A percentile compares a stretch with the other conserved stretches of the same genome.
Conservation (phyloP, 2,329 filamentous ascomycete species). For the Trichoderma polysporum region DNA sequence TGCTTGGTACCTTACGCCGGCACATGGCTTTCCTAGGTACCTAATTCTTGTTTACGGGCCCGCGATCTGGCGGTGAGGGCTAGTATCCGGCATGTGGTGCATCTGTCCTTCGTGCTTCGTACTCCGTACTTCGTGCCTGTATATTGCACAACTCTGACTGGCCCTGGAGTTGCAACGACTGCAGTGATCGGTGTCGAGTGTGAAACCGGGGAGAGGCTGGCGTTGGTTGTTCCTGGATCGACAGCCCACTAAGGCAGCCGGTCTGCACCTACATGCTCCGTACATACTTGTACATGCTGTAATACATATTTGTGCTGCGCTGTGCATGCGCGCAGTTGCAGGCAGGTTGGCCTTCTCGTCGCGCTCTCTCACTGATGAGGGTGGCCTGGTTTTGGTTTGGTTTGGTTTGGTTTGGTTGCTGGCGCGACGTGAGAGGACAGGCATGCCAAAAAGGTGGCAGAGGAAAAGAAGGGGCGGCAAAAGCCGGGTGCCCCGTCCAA, state of each 20-base stretch:
- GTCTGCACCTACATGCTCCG: neutral
- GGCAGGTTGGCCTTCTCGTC: neutral
- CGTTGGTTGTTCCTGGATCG: constrained; percentile 7
- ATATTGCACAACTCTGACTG: neutral
- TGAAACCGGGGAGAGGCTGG: neutral
- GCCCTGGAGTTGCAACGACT: neutral
- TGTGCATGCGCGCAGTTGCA: neutral
- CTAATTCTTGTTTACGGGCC: neutral
- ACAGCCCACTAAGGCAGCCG: neutral
- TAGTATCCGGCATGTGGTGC: neutral
- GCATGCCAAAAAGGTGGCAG: neutral
- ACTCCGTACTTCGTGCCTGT: neutral
- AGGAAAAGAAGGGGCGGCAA: neutral
- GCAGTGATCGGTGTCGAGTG: neutral
- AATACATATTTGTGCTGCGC: neutral
- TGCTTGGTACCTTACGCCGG: neutral
- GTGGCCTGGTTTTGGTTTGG: neutral
- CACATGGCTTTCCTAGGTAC: neutral
- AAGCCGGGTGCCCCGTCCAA: neutral
- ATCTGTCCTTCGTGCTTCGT: no score
- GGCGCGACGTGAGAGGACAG: constrained; percentile 2
- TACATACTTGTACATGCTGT: neutral
- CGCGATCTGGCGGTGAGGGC: neutral
- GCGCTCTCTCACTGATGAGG: neutral
- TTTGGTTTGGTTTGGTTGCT: neutral